Base-by-base conservation (phyloP, 805 yeast genomes). In the Saccharomycopsis oosterbeekiorum region DNA sequence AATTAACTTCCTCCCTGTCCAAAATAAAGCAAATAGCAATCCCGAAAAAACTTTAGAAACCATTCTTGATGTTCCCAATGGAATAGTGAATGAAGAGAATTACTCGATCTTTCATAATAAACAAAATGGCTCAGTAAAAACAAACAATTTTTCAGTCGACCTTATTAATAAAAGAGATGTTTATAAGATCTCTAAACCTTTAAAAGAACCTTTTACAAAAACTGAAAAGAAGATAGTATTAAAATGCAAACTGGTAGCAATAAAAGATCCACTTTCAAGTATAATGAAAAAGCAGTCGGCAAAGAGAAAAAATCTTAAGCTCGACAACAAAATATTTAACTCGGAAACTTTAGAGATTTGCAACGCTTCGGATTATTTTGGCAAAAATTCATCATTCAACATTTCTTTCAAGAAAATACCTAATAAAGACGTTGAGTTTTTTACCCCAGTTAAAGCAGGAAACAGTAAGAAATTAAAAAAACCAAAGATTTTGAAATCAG, bases 401-500 rank as follows among this genome's bases (percentile, higher is more conserved):
- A 60, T 60, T 9, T 21, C 62, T 14, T 37, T 53, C 15, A 63
- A 42, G 26, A 63, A 61, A 39, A 40, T 58, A 34, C 41, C 57
- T 17, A 53, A 41, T 9, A 47, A 57, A 40, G 61, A 61, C 12
- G 43, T 21, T 34, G 65, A 61, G 26, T 56, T 29, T 42, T 63
- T 63, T 51, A 58, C 59, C 9, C 61, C 61, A 17, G 34, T 51
- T 17, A 60, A 59, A 29, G 14, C 54, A 17, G 41, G 26, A 21
- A 37, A 19, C 10, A 24, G 9, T 19, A 63, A 63, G 51, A 63
- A 61, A 51, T 43, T 63, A 59, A 63, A 63, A 54, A 63, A 63
- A 51, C 65, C 65, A 56, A 63, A 63, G 58, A 61, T 63, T 29
- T 59, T 63, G 17, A 63, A 63, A 40, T 61, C 64, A 9, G 65